A percentile compares a stretch with the other conserved stretches of the same genome.
Conservation (phyloP, 1,284 basidiomycete genomes). For the Boletus semigastroideus region DNA sequence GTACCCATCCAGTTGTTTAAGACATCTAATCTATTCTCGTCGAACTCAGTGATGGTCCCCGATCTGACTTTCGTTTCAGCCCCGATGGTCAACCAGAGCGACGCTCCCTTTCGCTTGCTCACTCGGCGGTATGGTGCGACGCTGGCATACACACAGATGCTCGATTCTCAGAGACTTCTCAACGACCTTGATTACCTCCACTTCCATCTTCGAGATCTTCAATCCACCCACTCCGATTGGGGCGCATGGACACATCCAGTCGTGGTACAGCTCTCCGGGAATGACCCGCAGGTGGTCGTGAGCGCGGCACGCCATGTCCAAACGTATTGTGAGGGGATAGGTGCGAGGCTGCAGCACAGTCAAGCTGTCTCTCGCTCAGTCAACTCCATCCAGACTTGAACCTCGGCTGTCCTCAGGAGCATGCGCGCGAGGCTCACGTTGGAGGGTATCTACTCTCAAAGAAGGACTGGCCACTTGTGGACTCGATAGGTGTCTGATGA, state of each 20-base stretch:
- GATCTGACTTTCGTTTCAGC: constrained; percentile 52
- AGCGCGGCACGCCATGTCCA: constrained; percentile 58
- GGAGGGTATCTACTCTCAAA: constrained; percentile 72
- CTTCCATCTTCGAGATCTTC: constrained; percentile 54
- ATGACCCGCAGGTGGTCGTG: constrained; percentile 59
- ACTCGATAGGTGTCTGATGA: constrained; percentile 50
- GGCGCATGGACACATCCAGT: constrained; percentile 45
- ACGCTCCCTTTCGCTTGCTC: constrained; percentile 66
- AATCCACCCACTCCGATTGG: constrained; percentile 23
- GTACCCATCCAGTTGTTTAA: constrained; percentile 14
- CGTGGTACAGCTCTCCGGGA: constrained; percentile 71
- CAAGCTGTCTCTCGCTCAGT: neutral
- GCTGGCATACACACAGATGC: constrained; percentile 71
- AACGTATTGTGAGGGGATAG: constrained; percentile 61
- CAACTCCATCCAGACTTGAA: constrained; percentile 45
- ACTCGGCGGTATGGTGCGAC: constrained; percentile 60
- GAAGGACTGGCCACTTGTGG: constrained; percentile 68
- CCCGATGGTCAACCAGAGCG: constrained; percentile 75
- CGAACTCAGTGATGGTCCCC: too few species aligned
- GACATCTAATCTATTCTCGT: constrained; percentile 22
- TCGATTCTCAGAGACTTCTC: constrained; percentile 55
- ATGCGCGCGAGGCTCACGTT: constrained; percentile 63
- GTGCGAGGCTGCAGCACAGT: constrained; percentile 38
- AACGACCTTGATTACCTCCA: constrained; percentile 61
- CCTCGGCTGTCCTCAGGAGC: constrained; percentile 70